Conservation (phyloP, 768 basidiomycete genomes). For the Boletales sp. region DNA sequence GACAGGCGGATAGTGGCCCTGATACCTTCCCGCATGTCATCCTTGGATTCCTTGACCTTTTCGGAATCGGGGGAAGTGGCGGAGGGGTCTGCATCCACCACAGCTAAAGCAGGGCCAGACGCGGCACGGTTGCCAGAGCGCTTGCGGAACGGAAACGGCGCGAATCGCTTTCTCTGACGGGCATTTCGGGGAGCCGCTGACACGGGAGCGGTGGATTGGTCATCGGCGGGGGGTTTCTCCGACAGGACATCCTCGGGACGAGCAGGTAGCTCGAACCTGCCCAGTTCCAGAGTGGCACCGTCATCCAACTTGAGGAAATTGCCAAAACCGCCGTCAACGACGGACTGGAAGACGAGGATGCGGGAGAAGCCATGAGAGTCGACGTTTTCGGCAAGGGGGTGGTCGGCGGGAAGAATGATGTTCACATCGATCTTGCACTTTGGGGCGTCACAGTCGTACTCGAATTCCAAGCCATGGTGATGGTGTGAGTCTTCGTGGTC, state of each 20-base stretch:
- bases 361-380: constrained; percentile 27
- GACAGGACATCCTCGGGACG: constrained; percentile 2
- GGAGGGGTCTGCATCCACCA: constrained; percentile 65
- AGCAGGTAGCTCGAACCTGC: constrained; percentile 53
- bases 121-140: constrained; percentile 46
- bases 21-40: constrained; percentile 60
- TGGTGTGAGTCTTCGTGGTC: constrained; percentile 47
- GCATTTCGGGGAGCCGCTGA: constrained; percentile 14
- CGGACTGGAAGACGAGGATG: constrained; percentile 39
- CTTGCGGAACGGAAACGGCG: constrained; percentile 65
- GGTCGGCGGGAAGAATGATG: constrained; percentile 64
- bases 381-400: constrained; percentile 49
- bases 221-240: constrained; percentile 11
- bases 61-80: constrained; percentile 29
- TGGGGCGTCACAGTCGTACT: constrained; percentile 88
- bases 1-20: constrained; percentile 75
- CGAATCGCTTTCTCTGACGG: constrained; percentile 53
- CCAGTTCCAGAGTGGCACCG: constrained; percentile 77
- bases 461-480: constrained; percentile 82
- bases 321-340: constrained; percentile 82
- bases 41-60: constrained; percentile 43
- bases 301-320: constrained; percentile 70
- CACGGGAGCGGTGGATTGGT: constrained; percentile 10
- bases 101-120: constrained; percentile 75
- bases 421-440: constrained; percentile 79